Evolutionary conservation across 352 stramenopile species (phyloP).

Genomic region (Phytopythium montanum): DNA sequence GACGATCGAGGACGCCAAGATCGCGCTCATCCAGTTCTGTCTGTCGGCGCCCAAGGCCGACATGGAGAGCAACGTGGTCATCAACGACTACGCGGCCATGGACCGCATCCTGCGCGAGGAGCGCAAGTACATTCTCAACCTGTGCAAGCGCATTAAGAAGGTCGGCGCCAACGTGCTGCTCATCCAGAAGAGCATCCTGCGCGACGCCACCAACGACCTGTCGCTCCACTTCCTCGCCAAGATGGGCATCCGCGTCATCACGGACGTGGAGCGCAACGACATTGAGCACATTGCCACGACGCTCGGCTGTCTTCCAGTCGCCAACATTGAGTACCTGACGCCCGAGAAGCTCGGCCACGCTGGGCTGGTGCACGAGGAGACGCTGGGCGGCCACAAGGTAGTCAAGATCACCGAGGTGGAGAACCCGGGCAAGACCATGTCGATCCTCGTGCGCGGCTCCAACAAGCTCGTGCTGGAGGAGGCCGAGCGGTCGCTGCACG

Average conservation of each 20-base stretch:
- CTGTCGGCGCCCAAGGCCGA: constrained; percentile 99
- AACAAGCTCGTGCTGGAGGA: constrained; percentile 99
- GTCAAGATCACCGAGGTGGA: constrained; percentile 98
- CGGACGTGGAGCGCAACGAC: constrained; percentile 97
- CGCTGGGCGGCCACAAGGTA: constrained; percentile 95
- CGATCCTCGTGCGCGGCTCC: constrained; percentile 97
- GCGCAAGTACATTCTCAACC: constrained; percentile 97
- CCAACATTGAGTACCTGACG: constrained; percentile 97
- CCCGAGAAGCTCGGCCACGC: constrained; percentile 96
- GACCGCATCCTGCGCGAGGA: constrained; percentile 99
- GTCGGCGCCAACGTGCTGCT: constrained; percentile 97
- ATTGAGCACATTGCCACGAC: constrained; percentile 99
- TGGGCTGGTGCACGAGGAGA: constrained; percentile 95
- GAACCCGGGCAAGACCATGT: constrained; percentile 95
- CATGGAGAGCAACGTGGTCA: constrained; percentile 99
- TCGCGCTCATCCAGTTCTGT: constrained; percentile 99
- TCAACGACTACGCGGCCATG: constrained; percentile 99
- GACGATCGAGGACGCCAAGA: constrained; percentile 98
- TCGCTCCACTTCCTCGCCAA: constrained; percentile 99
- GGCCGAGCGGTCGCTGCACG: constrained; percentile 97
- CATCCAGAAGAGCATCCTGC: constrained; percentile 99
- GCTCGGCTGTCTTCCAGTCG: constrained; percentile 94
- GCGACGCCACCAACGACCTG: constrained; percentile 99
- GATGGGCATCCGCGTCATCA: constrained; percentile 99
- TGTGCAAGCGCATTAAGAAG: constrained; percentile 99